Percentiles rank a stretch among this genome's conserved stretches.
These are phyloP conservation scores for Fusarium citri DNA, from an alignment of 2,329 filamentous ascomycete genomes.

Conservation along the genomic window DNA sequence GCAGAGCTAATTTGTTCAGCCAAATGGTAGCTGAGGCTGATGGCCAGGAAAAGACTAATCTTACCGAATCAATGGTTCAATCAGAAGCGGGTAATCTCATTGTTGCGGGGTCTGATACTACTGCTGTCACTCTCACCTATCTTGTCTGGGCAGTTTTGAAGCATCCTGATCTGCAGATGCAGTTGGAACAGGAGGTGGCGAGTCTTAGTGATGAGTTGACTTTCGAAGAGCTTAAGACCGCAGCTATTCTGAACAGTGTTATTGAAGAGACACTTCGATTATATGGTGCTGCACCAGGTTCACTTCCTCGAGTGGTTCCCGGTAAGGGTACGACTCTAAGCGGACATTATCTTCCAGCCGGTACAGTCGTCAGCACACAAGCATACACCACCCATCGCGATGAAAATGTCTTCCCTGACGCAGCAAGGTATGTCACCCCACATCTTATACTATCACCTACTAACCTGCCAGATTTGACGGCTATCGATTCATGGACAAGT, in stretches of 20 bases:
- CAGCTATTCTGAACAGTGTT: slow-evolving; percentile 13
- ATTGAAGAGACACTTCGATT: slow-evolving; percentile 29
- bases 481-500: slow-evolving; percentile 1
- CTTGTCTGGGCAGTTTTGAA: slow-evolving; percentile 28
- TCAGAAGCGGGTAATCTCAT: slow-evolving; percentile 10
- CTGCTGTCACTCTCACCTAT: slow-evolving; percentile 25
- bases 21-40: slow-evolving; percentile 6
- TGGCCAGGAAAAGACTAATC: not conserved
- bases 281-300: slow-evolving; percentile 31
- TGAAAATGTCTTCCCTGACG: not conserved
- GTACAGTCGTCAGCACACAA: slow-evolving; percentile 18
- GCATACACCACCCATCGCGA: slow-evolving; percentile 25
- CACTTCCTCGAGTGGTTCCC: slow-evolving; percentile 12
- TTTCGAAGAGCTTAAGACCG: not conserved
- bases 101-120: slow-evolving; percentile 24
- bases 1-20: not conserved
- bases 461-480: not conserved
- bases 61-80: not conserved
- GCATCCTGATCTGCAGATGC: not conserved
- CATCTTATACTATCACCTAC: fast-evolving
- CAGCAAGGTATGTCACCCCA: not conserved
- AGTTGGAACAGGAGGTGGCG: slow-evolving; percentile 12
- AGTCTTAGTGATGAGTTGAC: not conserved
- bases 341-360: not conserved
- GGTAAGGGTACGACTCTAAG: not conserved